Base-by-base conservation (phyloP, 1,284 basidiomycete genomes). In the Boletus semigastroideus region DNA sequence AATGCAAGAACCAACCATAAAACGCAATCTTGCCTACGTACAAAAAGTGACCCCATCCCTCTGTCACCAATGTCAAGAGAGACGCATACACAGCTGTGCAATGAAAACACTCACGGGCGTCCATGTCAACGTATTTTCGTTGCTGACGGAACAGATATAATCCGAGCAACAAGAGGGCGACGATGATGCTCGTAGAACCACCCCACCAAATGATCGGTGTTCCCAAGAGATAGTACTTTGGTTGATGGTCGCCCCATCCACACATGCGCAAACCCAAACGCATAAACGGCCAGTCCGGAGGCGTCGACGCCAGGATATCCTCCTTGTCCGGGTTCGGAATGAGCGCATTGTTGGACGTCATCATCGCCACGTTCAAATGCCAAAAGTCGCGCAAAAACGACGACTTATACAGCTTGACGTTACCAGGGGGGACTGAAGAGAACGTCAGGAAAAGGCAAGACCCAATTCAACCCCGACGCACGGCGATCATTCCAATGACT, bases 301-400 rank as follows among this genome's bases (percentile, higher is more conserved):
- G 95, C 61, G 83, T 84, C 33, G 93, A 96, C 0, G 96, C 95
- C 46, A 99, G 83, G 61, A 98, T 93, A 68, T 99, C 96, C 61
- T 95, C 92, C 75, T 99, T 99, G 77, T 99, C 96, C 0, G 94
- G 92, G 64, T 99, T 94, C 0, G 96, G 96, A 41, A 98, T 75
- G 49, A 99, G 85, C 1, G 97, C 95, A 69, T 99, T 99, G 78
- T 99, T 99, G 5, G 95, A 97, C 0, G 94, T 98, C 93, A 97
- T 96, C 97, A 99, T 99, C 14, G 95, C 96, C 14, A 99, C 92
- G 65, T 99, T 99, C 52, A 99, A 83, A 70, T 99, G 96, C 84
- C 94, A 94, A 73, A 99, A 98, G 73, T 99, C 96, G 51, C 90
- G 87, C 51, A 98, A 75, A 81, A 99, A 99, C 0, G 95, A 90